Conservation (phyloP, 1,284 basidiomycete species). For the Sporisorium scitamineum region DNA sequence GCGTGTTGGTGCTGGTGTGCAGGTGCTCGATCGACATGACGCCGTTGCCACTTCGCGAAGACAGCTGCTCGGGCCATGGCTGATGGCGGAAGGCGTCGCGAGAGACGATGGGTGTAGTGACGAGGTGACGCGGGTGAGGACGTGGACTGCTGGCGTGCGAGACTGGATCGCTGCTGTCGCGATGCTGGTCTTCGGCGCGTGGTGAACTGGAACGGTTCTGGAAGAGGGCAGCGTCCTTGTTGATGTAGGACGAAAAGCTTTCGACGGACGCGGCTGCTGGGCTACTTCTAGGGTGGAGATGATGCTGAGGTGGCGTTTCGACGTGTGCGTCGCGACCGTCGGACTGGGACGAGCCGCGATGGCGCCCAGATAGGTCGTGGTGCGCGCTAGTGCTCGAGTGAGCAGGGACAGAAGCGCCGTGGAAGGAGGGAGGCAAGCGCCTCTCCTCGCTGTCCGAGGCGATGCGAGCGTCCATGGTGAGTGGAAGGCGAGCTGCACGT, state of each 20-base stretch:
- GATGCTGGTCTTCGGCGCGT: slow-evolving; percentile 42
- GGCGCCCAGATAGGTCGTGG: slow-evolving; percentile 13
- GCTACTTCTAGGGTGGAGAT: slow-evolving; percentile 34
- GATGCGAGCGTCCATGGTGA: slow-evolving; percentile 21
- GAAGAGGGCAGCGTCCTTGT: slow-evolving; percentile 49
- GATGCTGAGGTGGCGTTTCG: slow-evolving; percentile 25
- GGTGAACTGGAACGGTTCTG: slow-evolving; percentile 54
- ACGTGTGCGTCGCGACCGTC: slow-evolving; percentile 26
- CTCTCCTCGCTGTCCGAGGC: slow-evolving; percentile 16
- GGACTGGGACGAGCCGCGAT: slow-evolving; percentile 34
- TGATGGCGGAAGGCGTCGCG: slow-evolving; percentile 48
- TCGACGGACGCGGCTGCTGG: slow-evolving; percentile 52
- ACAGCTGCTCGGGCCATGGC: slow-evolving; percentile 28
- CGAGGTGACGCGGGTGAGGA: slow-evolving; percentile 35
- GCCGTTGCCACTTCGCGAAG: slow-evolving; percentile 4
- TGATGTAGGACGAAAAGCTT: slow-evolving; percentile 57
- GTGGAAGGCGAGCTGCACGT: neutral
- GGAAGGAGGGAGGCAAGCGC: slow-evolving; percentile 18
- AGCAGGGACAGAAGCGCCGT: neutral
- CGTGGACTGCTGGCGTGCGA: slow-evolving; percentile 31
- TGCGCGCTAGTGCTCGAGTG: neutral
- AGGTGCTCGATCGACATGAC: slow-evolving; percentile 45
- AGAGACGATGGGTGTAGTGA: slow-evolving; percentile 42
- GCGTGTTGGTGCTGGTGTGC: slow-evolving; percentile 12
- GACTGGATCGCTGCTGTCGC: slow-evolving; percentile 43